Evolutionary conservation across 2,329 filamentous ascomycete species (phyloP), one percentile per base, ranked within the genome.

Genomic region (Ophiocordyceps robertsii): DNA sequence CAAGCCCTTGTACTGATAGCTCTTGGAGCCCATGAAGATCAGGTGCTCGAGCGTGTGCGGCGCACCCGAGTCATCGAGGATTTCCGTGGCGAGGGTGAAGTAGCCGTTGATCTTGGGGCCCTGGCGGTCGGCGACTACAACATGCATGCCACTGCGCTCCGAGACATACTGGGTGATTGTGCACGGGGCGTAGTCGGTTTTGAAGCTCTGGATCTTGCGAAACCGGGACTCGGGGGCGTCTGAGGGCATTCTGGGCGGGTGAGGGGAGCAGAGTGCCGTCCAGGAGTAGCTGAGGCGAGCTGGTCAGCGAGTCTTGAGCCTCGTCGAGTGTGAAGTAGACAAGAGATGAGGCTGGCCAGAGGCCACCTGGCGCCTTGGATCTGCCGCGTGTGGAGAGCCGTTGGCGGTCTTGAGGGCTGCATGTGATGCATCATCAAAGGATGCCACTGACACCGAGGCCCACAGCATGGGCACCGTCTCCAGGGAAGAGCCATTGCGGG

Each of bases 121-220:
- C 58, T 92, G 80, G 52, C 88, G 82, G 59, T 96, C 84, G 51
- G 93, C 87, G 40, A 95, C 85, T 35, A 95, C 80, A 30, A 95
- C 84, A 52, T 89, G 82, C 86, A 98, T 92, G 41, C 92, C 92
- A 48, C 90, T 98, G 49, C 87, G 75, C 53, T 87, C 79, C 6
- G 92, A 98, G 56, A 93, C 87, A 84, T 98, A 98, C 60, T 95
- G 89, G 19, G 87, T 90, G 62, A 98, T 84, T 43, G 74, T 78
- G 48, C 84, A 84, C 11, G 89, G 84, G 12, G 89, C 87, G 67
- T 95, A 98, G 58, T 95, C 85, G 8, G 85, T 82, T 51, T 83
- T 74, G 66, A 98, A 95, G 56, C 76, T 80, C 58, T 95, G 87
- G 39, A 95, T 70, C 53, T 81, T 83, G 60, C 81, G 85, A 65